A percentile compares a stretch with the other conserved stretches of the same genome.
Evolutionary conservation across 2,329 filamentous ascomycete genomes (phyloP).

Genomic region (Dendryphion nanum): DNA sequence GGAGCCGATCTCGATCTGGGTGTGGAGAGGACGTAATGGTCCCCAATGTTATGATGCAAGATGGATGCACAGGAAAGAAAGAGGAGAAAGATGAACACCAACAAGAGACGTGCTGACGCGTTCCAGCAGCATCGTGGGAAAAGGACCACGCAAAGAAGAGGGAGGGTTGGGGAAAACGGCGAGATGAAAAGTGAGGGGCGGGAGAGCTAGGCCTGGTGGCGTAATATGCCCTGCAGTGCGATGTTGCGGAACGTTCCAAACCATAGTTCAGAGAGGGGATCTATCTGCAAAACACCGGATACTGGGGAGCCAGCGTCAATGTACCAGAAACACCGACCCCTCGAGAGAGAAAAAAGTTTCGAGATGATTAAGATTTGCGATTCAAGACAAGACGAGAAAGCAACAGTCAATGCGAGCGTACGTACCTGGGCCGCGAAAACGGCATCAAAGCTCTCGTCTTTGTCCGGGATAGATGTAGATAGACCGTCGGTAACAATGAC

Average conservation of each 20-base stretch:
- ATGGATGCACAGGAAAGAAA: slow-evolving; percentile 7
- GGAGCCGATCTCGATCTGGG: not conserved
- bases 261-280: not conserved
- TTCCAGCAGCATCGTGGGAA: slow-evolving; percentile 5
- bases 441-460: slow-evolving; percentile 61
- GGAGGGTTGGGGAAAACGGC: slow-evolving; percentile 3
- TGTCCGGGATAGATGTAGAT: slow-evolving; percentile 57
- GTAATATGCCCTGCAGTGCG: slow-evolving; percentile 7
- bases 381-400: too few relatives aligned
- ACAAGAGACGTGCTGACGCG: slow-evolving; percentile 11
- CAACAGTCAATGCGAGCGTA: too few relatives aligned
- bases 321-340: too few relatives aligned
- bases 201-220: slow-evolving; percentile 8
- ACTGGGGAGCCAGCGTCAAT: not conserved
- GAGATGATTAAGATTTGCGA: too few relatives aligned
- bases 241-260: slow-evolving; percentile 7
- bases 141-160: slow-evolving; percentile 4
- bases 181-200: slow-evolving; percentile 6
- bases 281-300: not conserved
- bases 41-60: slow-evolving; percentile 2
- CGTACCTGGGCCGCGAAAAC: slow-evolving; percentile 68
- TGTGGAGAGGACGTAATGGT: slow-evolving; percentile 1
- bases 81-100: not conserved
- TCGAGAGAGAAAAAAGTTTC: slow-evolving; percentile 1
- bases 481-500: slow-evolving; percentile 59